A percentile compares a stretch with the other conserved stretches of the same genome.
phyloP scores from a whole-genome alignment of 495 filamentous ascomycete species.

The Evansstolkia leycettana region DNA sequence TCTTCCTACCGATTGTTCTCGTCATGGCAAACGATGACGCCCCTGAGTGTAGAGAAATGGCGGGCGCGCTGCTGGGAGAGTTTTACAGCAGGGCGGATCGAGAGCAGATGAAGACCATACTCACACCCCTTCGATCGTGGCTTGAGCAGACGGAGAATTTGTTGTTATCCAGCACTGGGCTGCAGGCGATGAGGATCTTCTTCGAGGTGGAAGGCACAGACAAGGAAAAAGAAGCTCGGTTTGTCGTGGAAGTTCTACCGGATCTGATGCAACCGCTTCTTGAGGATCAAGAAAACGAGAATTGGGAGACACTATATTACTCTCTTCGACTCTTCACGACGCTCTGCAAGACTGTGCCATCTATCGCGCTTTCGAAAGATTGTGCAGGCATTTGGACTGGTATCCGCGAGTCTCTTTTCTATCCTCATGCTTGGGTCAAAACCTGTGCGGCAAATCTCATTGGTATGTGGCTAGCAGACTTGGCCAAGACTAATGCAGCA shows the following conservation, averaged over 20 bases:
- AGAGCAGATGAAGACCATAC: conserved; percentile 55
- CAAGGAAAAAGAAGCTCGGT: conserved; percentile 49
- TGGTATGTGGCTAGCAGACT: conserved; percentile 63
- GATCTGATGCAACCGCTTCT: conserved; percentile 37
- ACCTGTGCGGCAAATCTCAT: conserved; percentile 63
- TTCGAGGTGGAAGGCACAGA: conserved; percentile 55
- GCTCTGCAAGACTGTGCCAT: conserved; percentile 53
- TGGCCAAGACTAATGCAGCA: conserved; percentile 49
- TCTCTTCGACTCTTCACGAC: conserved; percentile 56
- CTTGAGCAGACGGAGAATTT: conserved; percentile 56
- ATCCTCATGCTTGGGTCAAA: conserved; percentile 65
- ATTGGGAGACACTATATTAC: conserved; percentile 73
- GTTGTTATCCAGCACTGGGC: conserved; percentile 53
- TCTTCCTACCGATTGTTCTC: conserved; percentile 79
- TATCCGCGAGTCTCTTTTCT: conserved; percentile 54
- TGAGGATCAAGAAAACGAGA: conserved; percentile 34
- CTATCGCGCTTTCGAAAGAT: conserved; percentile 42
- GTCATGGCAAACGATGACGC: conserved; percentile 81
- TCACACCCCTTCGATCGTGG: conserved; percentile 64
- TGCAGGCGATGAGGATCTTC: conserved; percentile 74
- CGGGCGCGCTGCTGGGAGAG: conserved; percentile 64
- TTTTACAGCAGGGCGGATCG: conserved; percentile 68
- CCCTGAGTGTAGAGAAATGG: conserved; percentile 72
- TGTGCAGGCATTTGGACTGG: conserved; percentile 51
- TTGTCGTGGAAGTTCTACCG: conserved; percentile 29